Conservation (phyloP, 2,329 filamentous ascomycete species). For the Colletotrichum chrysophilum region DNA sequence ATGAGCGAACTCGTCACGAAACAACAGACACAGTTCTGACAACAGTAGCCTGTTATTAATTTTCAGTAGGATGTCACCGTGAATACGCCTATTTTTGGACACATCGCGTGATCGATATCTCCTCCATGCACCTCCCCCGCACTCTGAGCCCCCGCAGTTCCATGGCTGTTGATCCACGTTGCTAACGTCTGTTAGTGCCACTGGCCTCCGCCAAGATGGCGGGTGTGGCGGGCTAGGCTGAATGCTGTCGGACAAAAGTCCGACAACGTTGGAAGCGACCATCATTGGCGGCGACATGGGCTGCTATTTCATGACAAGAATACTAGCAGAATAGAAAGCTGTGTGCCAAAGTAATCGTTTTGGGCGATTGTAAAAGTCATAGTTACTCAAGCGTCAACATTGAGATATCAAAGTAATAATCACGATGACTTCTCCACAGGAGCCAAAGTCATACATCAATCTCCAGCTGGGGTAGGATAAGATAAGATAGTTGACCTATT, state of each 20-base stretch:
- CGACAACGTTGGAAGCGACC: not conserved
- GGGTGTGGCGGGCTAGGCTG: not conserved
- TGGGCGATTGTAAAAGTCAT: no score
- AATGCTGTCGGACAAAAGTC: not conserved
- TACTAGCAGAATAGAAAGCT: not conserved
- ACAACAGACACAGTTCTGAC: not conserved
- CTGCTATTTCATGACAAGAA: not conserved
- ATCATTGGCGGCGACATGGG: not conserved
- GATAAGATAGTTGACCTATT: not conserved
- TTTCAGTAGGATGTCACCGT: not conserved
- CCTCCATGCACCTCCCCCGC: not conserved
- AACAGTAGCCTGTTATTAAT: not conserved
- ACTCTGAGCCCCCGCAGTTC: not conserved
- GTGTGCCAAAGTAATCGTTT: not conserved
- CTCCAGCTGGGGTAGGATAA: not conserved
- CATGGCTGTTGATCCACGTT: not conserved
- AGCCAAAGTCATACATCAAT: not conserved
- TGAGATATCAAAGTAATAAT: not conserved
- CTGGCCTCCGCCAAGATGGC: not conserved
- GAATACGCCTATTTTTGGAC: not conserved
- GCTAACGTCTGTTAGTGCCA: not conserved
- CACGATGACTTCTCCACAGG: not conserved
- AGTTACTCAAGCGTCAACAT: rapidly evolving
- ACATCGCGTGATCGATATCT: not conserved
- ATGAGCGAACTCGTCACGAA: not conserved